Conservation (phyloP, 192 early-diverging fungal species). For the Coemansia sp. region DNA sequence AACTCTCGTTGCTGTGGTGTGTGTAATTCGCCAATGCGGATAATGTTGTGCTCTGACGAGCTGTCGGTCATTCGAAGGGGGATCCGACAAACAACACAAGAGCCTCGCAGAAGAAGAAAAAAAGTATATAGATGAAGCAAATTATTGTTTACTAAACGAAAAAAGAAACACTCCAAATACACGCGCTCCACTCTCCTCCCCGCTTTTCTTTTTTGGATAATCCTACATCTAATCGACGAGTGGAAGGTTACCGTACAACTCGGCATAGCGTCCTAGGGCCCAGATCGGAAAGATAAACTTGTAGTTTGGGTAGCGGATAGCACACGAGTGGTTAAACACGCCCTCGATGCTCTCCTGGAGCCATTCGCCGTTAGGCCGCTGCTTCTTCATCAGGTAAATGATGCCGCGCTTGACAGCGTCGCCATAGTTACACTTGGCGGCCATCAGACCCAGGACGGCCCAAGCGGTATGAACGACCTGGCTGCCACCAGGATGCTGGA, state of each 20-base stretch:
- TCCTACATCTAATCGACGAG: slow-evolving; percentile 22
- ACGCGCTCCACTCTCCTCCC: neutral
- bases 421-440: slow-evolving; percentile 82
- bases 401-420: slow-evolving; percentile 64
- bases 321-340: slow-evolving; percentile 93
- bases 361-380: slow-evolving; percentile 93
- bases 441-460: slow-evolving; percentile 87
- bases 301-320: slow-evolving; percentile 90
- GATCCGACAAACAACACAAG: neutral
- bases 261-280: slow-evolving; percentile 86
- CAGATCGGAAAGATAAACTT: slow-evolving; percentile 92
- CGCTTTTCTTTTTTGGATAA: neutral
- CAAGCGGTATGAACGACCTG: slow-evolving; percentile 94
- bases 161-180: neutral
- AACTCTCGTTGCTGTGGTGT: slow-evolving; percentile 3
- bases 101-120: neutral
- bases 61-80: slow-evolving; percentile 23
- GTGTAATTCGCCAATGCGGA: slow-evolving; percentile 13
- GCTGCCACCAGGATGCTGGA: slow-evolving; percentile 60
- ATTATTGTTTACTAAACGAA: neutral
- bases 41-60: slow-evolving; percentile 24
- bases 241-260: slow-evolving; percentile 66
- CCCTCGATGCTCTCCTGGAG: slow-evolving; percentile 97
- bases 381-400: slow-evolving; percentile 79
- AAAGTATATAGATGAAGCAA: neutral